A percentile compares a stretch with the other conserved stretches of the same genome.
These are phyloP conservation scores for Teratosphaeria gauchensis DNA, from an alignment of 2,329 filamentous ascomycete species.

Conservation along the genomic window DNA sequence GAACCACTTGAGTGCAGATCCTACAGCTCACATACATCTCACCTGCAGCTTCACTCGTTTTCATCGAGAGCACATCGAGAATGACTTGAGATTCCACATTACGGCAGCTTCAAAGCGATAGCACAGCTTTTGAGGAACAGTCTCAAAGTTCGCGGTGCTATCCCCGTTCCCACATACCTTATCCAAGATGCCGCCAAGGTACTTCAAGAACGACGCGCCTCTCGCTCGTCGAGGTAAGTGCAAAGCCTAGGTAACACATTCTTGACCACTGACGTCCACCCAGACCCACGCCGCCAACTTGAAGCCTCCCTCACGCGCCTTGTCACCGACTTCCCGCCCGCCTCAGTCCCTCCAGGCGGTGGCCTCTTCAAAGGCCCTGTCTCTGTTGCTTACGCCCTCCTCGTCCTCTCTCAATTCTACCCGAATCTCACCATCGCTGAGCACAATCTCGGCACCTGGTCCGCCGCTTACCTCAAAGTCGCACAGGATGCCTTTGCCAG, in stretches of 20 bases:
- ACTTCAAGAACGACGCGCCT: constrained; percentile 32
- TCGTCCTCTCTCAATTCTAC: constrained; percentile 40
- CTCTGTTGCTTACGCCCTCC: constrained; percentile 41
- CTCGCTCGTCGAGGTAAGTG: constrained; percentile 24
- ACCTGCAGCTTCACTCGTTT: neutral
- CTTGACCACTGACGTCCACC: constrained; percentile 1
- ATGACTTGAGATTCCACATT: neutral
- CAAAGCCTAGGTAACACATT: neutral
- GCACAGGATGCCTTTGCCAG: constrained; percentile 40
- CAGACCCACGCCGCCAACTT: constrained; percentile 41
- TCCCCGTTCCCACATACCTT: neutral
- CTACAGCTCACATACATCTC: neutral
- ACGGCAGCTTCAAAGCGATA: neutral
- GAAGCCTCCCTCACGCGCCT: constrained; percentile 41
- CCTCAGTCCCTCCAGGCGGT: constrained; percentile 35
- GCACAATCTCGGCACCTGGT: constrained; percentile 39
- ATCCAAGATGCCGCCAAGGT: constrained; percentile 24
- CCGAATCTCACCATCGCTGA: constrained; percentile 38
- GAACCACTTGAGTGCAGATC: neutral
- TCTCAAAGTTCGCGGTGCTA: neutral
- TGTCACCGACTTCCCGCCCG: constrained; percentile 38
- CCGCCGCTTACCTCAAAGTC: constrained; percentile 41
- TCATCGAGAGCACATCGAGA: neutral
- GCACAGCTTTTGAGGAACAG: neutral
- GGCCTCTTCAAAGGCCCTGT: constrained; percentile 43